phyloP scores from a whole-genome alignment of 495 filamentous ascomycete genomes.

The Aspergillus steynii region DNA sequence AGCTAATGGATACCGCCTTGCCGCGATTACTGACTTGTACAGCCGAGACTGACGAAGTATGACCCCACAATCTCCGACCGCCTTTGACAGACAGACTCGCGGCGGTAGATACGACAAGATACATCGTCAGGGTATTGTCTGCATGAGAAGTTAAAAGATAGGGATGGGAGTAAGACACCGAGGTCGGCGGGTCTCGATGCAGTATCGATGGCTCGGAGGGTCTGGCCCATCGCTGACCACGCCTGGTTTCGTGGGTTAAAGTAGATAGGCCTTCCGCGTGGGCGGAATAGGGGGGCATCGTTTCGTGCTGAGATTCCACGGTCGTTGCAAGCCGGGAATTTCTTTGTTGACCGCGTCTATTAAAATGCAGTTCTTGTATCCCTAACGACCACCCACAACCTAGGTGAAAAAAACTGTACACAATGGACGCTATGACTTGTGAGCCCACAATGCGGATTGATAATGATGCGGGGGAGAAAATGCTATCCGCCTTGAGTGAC shows the following conservation, averaged over 20 bases:
- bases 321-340: constrained; percentile 56
- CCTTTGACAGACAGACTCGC: constrained; percentile 66
- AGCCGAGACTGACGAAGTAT: constrained; percentile 86
- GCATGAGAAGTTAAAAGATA: constrained; percentile 86
- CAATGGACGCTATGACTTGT: constrained; percentile 74
- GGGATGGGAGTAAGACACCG: constrained; percentile 83
- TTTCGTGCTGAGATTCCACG: constrained; percentile 42
- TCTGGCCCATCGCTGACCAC: neutral
- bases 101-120: constrained; percentile 75
- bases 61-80: constrained; percentile 84
- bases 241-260: neutral
- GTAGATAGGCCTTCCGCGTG: constrained; percentile 19
- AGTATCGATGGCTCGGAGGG: constrained; percentile 33
- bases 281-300: constrained; percentile 39
- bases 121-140: constrained; percentile 90
- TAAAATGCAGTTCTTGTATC: constrained; percentile 80
- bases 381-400: constrained; percentile 81
- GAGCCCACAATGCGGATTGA: constrained; percentile 64
- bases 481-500: constrained; percentile 79
- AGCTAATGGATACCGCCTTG: constrained; percentile 86
- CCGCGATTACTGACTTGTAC: constrained; percentile 85
- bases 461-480: constrained; percentile 74
- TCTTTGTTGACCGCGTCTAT: constrained; percentile 50
- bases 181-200: constrained; percentile 59
- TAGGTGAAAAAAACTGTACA: constrained; percentile 64